phyloP scores from a whole-genome alignment of 1,284 basidiomycete species.

The Malassezia psittaci region DNA sequence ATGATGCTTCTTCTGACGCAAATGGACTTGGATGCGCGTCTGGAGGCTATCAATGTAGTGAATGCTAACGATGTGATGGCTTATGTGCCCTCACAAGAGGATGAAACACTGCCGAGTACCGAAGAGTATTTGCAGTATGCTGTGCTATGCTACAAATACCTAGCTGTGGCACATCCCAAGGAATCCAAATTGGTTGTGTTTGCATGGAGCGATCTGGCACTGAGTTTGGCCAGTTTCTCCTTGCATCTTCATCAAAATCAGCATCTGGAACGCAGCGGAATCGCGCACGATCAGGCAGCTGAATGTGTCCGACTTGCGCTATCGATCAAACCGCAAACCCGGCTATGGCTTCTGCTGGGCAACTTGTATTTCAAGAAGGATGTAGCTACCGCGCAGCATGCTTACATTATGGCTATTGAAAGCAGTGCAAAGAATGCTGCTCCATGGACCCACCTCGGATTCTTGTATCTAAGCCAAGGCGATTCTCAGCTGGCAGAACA shows the following conservation, averaged over 20 bases:
- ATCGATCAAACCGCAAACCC: constrained; percentile 63
- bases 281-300: constrained; percentile 55
- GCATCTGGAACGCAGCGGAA: constrained; percentile 29
- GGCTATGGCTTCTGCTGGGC: constrained; percentile 73
- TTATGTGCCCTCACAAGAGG: neutral
- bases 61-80: constrained; percentile 11
- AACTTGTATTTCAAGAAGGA: constrained; percentile 62
- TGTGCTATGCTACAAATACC: constrained; percentile 36
- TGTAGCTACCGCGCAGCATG: constrained; percentile 72
- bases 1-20: constrained; percentile 18
- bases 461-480: constrained; percentile 72
- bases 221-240: constrained; percentile 24
- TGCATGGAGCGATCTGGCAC: constrained; percentile 44
- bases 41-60: constrained; percentile 29
- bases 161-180: constrained; percentile 26
- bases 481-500: constrained; percentile 78
- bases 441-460: constrained; percentile 79
- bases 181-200: constrained; percentile 29
- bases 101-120: neutral
- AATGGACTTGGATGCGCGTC: constrained; percentile 27
- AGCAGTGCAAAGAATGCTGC: constrained; percentile 58
- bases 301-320: constrained; percentile 65
- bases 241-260: constrained; percentile 30
- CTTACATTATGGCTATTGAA: constrained; percentile 80
- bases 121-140: constrained; percentile 14